phyloP scores from a whole-genome alignment of 1,284 basidiomycete genomes.

The Phlebopus sp. region DNA sequence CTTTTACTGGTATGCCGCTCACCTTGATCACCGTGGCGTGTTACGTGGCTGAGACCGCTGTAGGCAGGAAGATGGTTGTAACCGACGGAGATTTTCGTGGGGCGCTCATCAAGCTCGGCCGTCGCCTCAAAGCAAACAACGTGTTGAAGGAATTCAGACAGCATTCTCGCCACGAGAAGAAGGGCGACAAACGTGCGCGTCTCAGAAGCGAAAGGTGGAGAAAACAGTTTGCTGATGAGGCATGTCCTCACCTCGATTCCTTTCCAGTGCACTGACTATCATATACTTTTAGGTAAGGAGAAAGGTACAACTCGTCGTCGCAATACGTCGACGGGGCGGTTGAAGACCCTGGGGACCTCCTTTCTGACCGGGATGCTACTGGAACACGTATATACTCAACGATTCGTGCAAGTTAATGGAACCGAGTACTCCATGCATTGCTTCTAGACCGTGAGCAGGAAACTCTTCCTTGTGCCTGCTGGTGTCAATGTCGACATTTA shows the following conservation, averaged over 20 bases:
- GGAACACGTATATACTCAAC: too few species aligned
- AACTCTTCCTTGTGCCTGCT: too few species aligned
- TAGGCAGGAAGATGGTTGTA: conserved; percentile 44
- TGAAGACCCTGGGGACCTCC: conserved; percentile 17
- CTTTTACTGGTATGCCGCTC: conserved; percentile 28
- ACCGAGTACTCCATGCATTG: too few species aligned
- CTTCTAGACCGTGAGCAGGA: too few species aligned
- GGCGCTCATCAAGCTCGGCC: conserved; percentile 49
- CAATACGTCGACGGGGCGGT: conserved; percentile 48
- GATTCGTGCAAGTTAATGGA: too few species aligned
- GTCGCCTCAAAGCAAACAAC: conserved; percentile 54
- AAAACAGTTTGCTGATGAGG: conserved; percentile 37
- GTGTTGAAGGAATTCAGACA: conserved; percentile 50
- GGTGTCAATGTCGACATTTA: too few species aligned
- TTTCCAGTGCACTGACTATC: conserved; percentile 12
- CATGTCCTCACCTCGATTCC: conserved; percentile 15
- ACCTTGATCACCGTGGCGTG: not conserved
- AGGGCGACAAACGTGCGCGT: conserved; percentile 34
- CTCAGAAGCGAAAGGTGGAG: conserved; percentile 37
- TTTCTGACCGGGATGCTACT: too few species aligned
- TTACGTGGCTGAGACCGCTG: conserved; percentile 7
- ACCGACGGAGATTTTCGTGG: conserved; percentile 31
- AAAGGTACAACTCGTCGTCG: conserved; percentile 49
- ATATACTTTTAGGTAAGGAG: conserved; percentile 43
- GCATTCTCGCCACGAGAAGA: conserved; percentile 59